A percentile compares a stretch with the other conserved stretches of the same genome.
Conservation (phyloP, 2,329 filamentous ascomycete genomes). For the Penicillium janthinellum region DNA sequence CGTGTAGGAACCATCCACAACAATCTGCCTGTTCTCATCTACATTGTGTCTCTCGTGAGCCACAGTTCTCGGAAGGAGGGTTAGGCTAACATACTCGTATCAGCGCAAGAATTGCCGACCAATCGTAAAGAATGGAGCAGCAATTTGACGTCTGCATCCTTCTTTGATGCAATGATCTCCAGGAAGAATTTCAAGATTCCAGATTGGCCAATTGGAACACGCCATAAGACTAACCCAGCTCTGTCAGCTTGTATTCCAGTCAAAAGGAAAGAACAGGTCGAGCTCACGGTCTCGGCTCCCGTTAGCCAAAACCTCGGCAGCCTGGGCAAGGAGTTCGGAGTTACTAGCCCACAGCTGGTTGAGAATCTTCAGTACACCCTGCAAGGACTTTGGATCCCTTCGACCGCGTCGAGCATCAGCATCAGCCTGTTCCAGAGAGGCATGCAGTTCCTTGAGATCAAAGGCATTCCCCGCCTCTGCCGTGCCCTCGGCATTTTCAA, state of each 20-base stretch:
- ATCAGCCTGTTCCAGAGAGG: conserved; percentile 34
- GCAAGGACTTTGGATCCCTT: conserved; percentile 27
- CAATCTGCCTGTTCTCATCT: conserved; percentile 47
- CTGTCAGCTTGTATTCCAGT: background rate
- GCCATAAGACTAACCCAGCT: conserved; percentile 40
- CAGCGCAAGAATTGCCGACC: conserved; percentile 50
- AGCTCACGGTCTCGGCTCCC: conserved; percentile 47
- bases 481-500: conserved; percentile 29
- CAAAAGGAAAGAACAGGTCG: background rate
- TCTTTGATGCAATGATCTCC: conserved; percentile 37
- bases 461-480: conserved; percentile 27
- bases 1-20: conserved; percentile 44
- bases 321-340: conserved; percentile 39
- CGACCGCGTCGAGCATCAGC: conserved; percentile 24
- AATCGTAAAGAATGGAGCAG: conserved; percentile 46
- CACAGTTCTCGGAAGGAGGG: too few species aligned
- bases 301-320: conserved; percentile 44
- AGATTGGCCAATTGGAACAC: conserved; percentile 41
- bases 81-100: conserved; percentile 36
- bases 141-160: conserved; percentile 32
- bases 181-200: conserved; percentile 48
- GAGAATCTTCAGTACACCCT: conserved; percentile 33
- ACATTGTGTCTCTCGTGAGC: background rate
- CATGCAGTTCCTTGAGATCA: conserved; percentile 33
- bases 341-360: conserved; percentile 40